Evolutionary conservation across 768 basidiomycete genomes (phyloP), one percentile per base, ranked within the genome.

Genomic region (Podaxis sp.): DNA sequence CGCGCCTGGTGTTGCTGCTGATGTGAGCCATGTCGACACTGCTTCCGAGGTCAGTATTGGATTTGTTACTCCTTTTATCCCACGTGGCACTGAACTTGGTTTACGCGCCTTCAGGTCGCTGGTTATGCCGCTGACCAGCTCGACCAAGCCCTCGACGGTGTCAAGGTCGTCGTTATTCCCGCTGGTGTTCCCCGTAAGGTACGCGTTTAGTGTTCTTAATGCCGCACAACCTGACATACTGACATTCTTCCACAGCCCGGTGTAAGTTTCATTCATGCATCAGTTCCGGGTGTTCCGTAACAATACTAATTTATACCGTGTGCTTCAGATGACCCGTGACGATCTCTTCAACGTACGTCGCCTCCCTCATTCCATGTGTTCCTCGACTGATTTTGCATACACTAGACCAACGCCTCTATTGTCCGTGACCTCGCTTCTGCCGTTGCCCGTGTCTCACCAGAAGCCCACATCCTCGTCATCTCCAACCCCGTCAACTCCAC

Each of bases 171-270:
- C 68, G 92, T 99, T 66, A 97, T 99, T 74, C 97, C 97, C 63
- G 97, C 97, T 78, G 97, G 97, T 86, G 96, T 99, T 65, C 97
- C 97, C 67, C 85, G 97, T 75, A 99, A 99, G 87, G 95, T 95
- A 59, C 51, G 72, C 70, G 77, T 69, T n/a, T 42, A 51, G 19
- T 56, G 26, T 38, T 33, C 38, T 12, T 24, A 62, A 36, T 61
- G 38, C 24, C 40, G 30, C 33, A 17, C 61, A 38, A 57, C 22
- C 33, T 46, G 30, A 52, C 51, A 42, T 52, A 61, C 68, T 70
- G 70, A 81, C 54, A 70, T 69, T 67, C 67, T 69, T 71, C 68
- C 64, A 39, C 71, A 93, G 92, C 92, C 92, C 70, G 92, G 92
- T 61, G 92, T 93, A 82, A 86, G 92, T 86, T 57, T 30, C 30